Percentiles rank a stretch among this genome's conserved stretches.
Evolutionary conservation across 164 flowering plant species (phyloP).

Genomic region (Macadamia integrifolia): DNA sequence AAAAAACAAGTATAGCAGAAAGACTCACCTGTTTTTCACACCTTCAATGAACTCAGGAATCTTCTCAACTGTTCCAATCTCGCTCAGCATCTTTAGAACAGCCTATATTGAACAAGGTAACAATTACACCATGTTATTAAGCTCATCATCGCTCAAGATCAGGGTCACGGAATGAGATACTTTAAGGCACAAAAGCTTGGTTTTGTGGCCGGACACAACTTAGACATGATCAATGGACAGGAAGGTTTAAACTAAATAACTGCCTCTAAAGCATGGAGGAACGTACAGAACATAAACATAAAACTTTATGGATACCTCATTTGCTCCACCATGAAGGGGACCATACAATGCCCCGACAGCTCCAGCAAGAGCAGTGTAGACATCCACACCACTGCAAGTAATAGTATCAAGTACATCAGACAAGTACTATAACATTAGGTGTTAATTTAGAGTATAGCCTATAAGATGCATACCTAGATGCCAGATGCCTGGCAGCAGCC

Average conservation of each 20-base stretch:
- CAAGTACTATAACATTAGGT: not conserved
- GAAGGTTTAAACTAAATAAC: not conserved
- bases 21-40: slow-evolving; percentile 72
- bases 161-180: not conserved
- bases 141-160: not conserved
- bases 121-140: not conserved
- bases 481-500: slow-evolving; percentile 97
- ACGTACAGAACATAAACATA: not conserved
- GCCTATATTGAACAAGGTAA: slow-evolving; percentile 44
- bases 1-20: not conserved
- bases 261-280: not conserved
- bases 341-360: slow-evolving; percentile 99
- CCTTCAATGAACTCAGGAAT: slow-evolving; percentile 97
- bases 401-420: not conserved
- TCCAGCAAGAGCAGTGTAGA: slow-evolving; percentile 96
- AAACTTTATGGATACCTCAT: slow-evolving; percentile 56
- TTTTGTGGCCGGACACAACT: not conserved
- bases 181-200: not conserved
- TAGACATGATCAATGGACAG: no score
- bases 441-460: slow-evolving; percentile 1
- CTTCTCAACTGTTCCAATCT: slow-evolving; percentile 88
- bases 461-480: slow-evolving; percentile 63
- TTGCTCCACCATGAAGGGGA: slow-evolving; percentile 99
- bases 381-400: slow-evolving; percentile 89
- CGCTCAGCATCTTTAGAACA: slow-evolving; percentile 92